Conservation (phyloP, 371 early-diverging fungal species). For the Mucor velutinosus region DNA sequence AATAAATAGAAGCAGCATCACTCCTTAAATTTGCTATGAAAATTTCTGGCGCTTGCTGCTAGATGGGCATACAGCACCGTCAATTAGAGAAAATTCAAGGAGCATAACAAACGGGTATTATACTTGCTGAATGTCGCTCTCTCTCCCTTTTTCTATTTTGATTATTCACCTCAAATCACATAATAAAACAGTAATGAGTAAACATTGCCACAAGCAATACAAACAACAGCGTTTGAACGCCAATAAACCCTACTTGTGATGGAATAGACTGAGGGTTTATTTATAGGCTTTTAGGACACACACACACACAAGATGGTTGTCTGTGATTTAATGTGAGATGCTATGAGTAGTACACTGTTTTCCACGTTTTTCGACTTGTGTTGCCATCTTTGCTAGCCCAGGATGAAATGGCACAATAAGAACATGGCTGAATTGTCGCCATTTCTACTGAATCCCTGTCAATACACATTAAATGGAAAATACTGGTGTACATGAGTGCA, state of each 20-base stretch:
- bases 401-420: background rate
- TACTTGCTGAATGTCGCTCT: background rate
- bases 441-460: background rate
- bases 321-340: background rate
- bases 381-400: background rate
- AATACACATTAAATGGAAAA: background rate
- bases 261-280: background rate
- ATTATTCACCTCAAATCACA: background rate
- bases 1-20: background rate
- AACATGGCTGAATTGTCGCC: background rate
- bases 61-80: background rate
- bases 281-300: slow-evolving; percentile 2
- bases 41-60: background rate
- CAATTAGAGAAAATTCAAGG: background rate
- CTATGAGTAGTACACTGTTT: slow-evolving; percentile 4
- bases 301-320: background rate
- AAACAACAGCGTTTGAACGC: background rate
- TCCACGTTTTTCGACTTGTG: slow-evolving; percentile 14
- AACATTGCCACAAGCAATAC: background rate
- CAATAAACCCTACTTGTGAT: background rate
- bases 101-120: background rate
- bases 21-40: background rate
- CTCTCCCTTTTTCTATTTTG: background rate
- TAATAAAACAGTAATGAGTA: background rate
- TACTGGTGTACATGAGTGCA: background rate